phyloP scores from a whole-genome alignment of 345 rosid genomes.

The Hibiscus trionum region DNA sequence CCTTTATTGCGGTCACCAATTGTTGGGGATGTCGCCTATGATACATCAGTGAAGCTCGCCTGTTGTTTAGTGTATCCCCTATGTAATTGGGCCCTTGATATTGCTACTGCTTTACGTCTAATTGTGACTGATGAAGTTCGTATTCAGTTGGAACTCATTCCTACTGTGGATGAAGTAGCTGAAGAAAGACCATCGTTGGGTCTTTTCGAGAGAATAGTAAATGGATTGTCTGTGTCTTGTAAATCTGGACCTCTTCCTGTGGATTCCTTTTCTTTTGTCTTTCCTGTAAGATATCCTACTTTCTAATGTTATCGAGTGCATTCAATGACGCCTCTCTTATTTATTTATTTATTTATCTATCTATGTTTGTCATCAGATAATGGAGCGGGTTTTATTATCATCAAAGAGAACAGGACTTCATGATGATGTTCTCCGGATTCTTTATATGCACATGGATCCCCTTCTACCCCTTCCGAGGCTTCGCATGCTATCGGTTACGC shows the following conservation, averaged over 20 bases:
- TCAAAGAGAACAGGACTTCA: conserved; percentile 80
- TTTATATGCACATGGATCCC: conserved; percentile 86
- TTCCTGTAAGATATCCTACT: conserved; percentile 54
- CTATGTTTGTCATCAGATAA: conserved; percentile 48
- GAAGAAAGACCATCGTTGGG: conserved; percentile 42
- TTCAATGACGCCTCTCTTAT: conserved; percentile 2
- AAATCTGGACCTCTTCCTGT: conserved; percentile 92
- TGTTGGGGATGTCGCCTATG: conserved; percentile 69
- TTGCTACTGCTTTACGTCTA: conserved; percentile 85
- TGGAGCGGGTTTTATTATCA: conserved; percentile 72
- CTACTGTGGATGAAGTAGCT: conserved; percentile 41
- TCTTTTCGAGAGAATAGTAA: conserved; percentile 74
- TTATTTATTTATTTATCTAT: conserved; percentile 5
- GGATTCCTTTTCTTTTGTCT: conserved; percentile 84
- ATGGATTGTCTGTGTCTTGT: conserved; percentile 65
- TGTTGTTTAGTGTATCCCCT: conserved; percentile 76
- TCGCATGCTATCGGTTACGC: conserved; percentile 77
- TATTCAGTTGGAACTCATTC: conserved; percentile 37
- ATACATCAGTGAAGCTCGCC: conserved; percentile 76
- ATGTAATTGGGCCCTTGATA: conserved; percentile 88
- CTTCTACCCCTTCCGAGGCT: conserved; percentile 90
- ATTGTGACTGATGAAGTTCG: conserved; percentile 50
- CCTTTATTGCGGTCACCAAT: conserved; percentile 77
- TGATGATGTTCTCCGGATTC: conserved; percentile 71
- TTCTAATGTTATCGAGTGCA: background rate